Evolutionary conservation across 768 basidiomycete genomes (phyloP).

Genomic region (Suillus lakei): DNA sequence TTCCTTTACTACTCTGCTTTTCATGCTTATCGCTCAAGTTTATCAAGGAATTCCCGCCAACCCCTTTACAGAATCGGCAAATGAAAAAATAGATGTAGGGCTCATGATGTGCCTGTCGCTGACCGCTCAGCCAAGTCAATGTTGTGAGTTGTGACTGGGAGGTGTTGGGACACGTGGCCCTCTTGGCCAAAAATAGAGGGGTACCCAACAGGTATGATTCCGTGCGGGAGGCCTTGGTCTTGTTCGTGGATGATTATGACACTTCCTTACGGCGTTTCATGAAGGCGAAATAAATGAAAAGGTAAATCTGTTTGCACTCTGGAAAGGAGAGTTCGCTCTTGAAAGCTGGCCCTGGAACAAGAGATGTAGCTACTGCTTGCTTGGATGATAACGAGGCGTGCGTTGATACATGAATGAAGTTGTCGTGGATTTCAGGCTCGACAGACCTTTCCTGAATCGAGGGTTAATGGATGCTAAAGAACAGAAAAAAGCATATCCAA

Average conservation of each 20-base stretch:
- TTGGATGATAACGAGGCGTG: constrained; percentile 34
- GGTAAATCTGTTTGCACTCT: no score
- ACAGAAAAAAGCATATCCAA: constrained; percentile 24
- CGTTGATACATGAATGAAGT: constrained; percentile 38
- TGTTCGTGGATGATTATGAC: constrained; percentile 38
- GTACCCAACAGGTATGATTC: constrained; percentile 18
- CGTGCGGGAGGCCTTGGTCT: constrained; percentile 19
- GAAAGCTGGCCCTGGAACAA: no score
- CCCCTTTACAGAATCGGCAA: neutral
- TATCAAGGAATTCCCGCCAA: neutral
- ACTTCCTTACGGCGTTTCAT: constrained; percentile 56
- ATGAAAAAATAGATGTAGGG: neutral
- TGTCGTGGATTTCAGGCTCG: constrained; percentile 63
- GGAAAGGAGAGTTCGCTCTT: no score
- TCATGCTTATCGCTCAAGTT: neutral
- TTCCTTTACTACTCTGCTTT: neutral
- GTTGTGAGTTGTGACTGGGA: no score
- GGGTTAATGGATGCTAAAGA: constrained; percentile 13
- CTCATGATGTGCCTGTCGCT: neutral
- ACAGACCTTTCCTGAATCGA: constrained; percentile 50
- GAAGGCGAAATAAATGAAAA: no score
- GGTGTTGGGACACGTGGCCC: neutral
- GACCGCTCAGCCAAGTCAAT: neutral
- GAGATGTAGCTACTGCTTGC: no score
- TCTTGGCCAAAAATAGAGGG: neutral